phyloP scores from a whole-genome alignment of 441 rosid species.

The Omphalea diandra region DNA sequence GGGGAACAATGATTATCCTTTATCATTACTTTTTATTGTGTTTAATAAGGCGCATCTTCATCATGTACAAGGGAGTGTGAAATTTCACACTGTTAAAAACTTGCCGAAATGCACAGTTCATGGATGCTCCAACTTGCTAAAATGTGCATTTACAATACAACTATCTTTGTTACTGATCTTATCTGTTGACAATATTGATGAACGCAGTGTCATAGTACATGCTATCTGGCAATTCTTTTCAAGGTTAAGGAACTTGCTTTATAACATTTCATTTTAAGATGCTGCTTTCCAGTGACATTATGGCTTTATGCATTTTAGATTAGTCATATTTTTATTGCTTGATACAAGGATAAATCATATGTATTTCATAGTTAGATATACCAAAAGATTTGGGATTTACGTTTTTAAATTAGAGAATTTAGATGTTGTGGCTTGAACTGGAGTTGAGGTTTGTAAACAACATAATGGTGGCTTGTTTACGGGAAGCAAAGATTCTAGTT shows the following conservation, averaged over 20 bases:
- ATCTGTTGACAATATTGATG: background rate
- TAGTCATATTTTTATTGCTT: background rate
- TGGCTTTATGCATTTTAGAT: background rate
- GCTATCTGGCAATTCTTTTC: background rate
- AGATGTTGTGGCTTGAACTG: background rate
- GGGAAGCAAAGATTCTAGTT: background rate
- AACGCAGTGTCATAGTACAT: background rate
- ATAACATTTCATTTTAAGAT: conserved; percentile 2
- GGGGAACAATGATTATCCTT: background rate
- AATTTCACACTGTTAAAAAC: background rate
- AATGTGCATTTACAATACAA: background rate
- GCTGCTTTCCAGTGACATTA: background rate
- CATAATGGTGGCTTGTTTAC: background rate
- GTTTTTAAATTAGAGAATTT: background rate
- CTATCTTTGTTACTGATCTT: background rate
- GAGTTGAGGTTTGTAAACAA: background rate
- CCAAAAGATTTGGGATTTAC: background rate
- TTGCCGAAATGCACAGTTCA: background rate
- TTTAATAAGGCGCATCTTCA: background rate
- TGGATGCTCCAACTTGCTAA: background rate
- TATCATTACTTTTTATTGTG: background rate
- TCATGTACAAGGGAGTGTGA: background rate
- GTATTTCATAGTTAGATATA: background rate
- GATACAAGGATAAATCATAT: background rate
- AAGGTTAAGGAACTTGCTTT: background rate